These are phyloP conservation scores for Phaseolus lunatus DNA, from an alignment of 306 rosid genomes.

Conservation along the genomic window DNA sequence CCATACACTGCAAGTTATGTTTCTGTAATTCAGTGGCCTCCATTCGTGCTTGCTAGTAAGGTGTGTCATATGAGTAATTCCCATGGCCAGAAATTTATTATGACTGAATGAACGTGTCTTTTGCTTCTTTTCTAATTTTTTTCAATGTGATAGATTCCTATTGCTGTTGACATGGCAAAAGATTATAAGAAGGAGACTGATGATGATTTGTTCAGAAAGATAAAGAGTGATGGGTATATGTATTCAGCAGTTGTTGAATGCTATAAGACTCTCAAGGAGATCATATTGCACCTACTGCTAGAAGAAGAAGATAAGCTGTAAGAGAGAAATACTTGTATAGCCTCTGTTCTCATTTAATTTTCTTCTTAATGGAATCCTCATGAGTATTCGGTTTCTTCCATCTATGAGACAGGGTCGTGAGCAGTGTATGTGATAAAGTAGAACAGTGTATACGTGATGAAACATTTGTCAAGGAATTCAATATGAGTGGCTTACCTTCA, in stretches of 20 bases:
- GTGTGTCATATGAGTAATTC: conserved; percentile 55
- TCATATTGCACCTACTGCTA: conserved; percentile 61
- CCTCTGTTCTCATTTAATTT: conserved; percentile 35
- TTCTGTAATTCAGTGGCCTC: conserved; percentile 97
- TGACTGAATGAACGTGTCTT: conserved; percentile 22
- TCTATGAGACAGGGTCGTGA: conserved; percentile 63
- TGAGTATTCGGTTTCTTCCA: conserved; percentile 39
- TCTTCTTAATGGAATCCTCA: conserved; percentile 24
- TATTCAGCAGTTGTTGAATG: conserved; percentile 88
- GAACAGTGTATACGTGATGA: conserved; percentile 44
- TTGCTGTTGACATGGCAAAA: conserved; percentile 98
- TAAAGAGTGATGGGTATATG: conserved; percentile 77
- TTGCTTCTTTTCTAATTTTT: conserved; percentile 35
- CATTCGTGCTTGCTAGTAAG: conserved; percentile 98
- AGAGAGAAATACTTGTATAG: conserved; percentile 44
- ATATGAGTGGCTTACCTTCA: conserved; percentile 78
- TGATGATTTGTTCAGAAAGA: conserved; percentile 78
- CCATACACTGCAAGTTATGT: conserved; percentile 68
- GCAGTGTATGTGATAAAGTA: conserved; percentile 51
- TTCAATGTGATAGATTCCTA: conserved; percentile 80
- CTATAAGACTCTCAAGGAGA: conserved; percentile 80
- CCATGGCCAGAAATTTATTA: conserved; percentile 23
- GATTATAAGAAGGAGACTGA: conserved; percentile 82
- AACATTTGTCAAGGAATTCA: conserved; percentile 67
- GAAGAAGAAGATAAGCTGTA: conserved; percentile 69